phyloP scores from a whole-genome alignment of 352 stramenopile genomes.

The Pythium coloratum region DNA sequence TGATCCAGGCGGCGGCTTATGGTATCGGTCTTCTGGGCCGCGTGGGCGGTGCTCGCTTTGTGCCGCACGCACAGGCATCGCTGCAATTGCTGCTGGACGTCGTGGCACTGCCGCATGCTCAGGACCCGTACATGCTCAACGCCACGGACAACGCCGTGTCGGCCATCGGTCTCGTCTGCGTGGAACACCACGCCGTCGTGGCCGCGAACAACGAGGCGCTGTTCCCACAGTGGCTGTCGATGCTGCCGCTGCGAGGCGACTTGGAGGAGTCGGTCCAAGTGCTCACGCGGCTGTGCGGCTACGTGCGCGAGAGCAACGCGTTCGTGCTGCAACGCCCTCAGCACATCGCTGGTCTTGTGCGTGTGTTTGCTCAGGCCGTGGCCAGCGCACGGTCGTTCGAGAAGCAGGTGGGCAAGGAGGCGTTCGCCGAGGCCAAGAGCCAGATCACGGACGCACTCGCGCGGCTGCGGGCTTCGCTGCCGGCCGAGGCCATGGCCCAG shows the following conservation, averaged over 20 bases:
- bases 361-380: constrained; percentile 57
- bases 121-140: constrained; percentile 56
- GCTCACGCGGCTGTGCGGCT: constrained; percentile 60
- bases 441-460: constrained; percentile 49
- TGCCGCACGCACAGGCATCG: constrained; percentile 45
- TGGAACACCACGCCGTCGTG: constrained; percentile 53
- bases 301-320: constrained; percentile 57
- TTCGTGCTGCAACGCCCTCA: constrained; percentile 44
- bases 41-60: constrained; percentile 52
- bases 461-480: constrained; percentile 49
- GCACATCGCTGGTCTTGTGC: constrained; percentile 57
- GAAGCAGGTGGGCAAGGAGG: constrained; percentile 46
- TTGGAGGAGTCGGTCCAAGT: constrained; percentile 75
- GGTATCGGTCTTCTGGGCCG: constrained; percentile 72
- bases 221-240: constrained; percentile 68
- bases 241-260: constrained; percentile 75
- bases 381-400: constrained; percentile 42
- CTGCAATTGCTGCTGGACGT: constrained; percentile 64
- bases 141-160: constrained; percentile 81
- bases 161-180: constrained; percentile 70
- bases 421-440: constrained; percentile 38
- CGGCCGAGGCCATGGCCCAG: constrained; percentile 52
- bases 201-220: constrained; percentile 37
- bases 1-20: constrained; percentile 73
- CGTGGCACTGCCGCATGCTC: constrained; percentile 50